phyloP scores from a whole-genome alignment of 768 basidiomycete species.

The Exidia glandulosa region DNA sequence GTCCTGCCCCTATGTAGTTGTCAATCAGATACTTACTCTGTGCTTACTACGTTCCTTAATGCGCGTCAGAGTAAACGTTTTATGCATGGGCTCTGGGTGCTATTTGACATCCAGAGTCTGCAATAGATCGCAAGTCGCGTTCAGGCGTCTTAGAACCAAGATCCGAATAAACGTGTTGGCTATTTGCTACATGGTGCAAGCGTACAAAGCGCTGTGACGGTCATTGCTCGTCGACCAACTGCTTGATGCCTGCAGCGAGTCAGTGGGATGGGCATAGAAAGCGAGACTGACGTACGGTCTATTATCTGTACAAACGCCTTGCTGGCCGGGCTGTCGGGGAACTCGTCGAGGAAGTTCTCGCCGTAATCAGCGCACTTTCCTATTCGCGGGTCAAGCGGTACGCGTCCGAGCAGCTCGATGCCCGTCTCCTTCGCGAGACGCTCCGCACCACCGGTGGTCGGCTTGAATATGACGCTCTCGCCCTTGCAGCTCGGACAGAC shows the following conservation, averaged over 20 bases:
- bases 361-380: conserved; percentile 97
- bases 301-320: conserved; percentile 87
- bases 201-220: not conserved
- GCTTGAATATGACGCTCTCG: conserved; percentile 88
- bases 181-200: too few relatives aligned
- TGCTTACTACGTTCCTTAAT: too few relatives aligned
- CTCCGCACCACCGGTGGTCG: conserved; percentile 86
- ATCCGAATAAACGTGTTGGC: too few relatives aligned
- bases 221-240: not conserved
- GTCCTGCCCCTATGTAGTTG: too few relatives aligned
- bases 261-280: not conserved
- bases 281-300: conserved; percentile 42
- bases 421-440: conserved; percentile 76
- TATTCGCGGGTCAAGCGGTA: conserved; percentile 95
- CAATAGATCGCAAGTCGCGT: too few relatives aligned
- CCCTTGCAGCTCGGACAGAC: conserved; percentile 90
- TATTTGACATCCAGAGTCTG: too few relatives aligned
- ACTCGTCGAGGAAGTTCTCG: conserved; percentile 92
- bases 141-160: too few relatives aligned
- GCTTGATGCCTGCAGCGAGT: not conserved
- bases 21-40: too few relatives aligned
- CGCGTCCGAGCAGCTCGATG: conserved; percentile 73
- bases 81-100: too few relatives aligned
- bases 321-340: conserved; percentile 91
- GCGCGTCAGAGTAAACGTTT: too few relatives aligned